Base-by-base conservation (phyloP, 108 stramenopile genomes). In the Skeletonema marinoi region DNA sequence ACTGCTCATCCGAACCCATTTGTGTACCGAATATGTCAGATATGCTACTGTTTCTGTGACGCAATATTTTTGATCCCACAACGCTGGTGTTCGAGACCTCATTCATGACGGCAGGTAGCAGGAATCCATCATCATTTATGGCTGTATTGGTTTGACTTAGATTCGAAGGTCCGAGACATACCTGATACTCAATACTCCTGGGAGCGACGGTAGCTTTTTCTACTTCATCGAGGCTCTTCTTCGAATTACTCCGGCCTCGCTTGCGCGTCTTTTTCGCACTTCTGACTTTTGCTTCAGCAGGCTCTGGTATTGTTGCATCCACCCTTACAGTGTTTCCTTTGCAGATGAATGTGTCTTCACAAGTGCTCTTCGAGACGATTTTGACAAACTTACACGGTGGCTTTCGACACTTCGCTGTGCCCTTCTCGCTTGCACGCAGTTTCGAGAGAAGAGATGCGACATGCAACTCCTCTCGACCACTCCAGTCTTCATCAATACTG, bases 401-500 rank as follows among this genome's bases (percentile, higher is more conserved):
- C 19, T 60, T 36, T 4, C 35, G 7, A 19, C 46, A 25, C 36
- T 16, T 30, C 30, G 17, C 11, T 46, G 36, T 19, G 29, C 60
- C 56, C 51, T 68, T 41, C 66, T 79, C 44, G 50, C 32, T 32
- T 21, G 60, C 62, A 29, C 33, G 56, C 64, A 76, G 77, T 74
- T 72, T 74, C 61, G 50, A 59, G 59, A 88, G 17, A 16, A 92
- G 65, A 6, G 85, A 73, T 4, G 72, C 54, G 32, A 90, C 54
- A 35, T 85, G 70, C 7, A 78, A 32, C 33, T 77, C 81, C 30
- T 78, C 85, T 33, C 91, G 68, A 32, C 96, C 91, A 65, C 89
- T 90, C 96, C 93, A 94, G 78, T 96, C 96, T 42, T 91, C 90
- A 60, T 96, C 96, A n/a, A 96, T 42, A 14, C 71, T 81, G 4